Conservation (phyloP, 179 eudicot species). For the Beta lomatogona region DNA sequence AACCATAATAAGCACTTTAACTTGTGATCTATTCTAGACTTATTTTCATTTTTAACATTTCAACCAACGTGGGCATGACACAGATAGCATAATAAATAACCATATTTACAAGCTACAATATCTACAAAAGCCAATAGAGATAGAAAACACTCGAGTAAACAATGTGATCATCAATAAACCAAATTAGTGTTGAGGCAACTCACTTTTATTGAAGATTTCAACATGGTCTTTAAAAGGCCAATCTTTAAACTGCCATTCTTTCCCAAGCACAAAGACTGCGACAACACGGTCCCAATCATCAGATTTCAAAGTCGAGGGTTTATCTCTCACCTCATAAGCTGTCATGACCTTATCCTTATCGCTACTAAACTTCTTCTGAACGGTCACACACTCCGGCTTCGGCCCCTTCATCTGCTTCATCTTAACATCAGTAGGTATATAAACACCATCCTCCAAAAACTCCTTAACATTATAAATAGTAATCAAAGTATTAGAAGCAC, state of each 20-base stretch:
- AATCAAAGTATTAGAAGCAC: conserved; percentile 81
- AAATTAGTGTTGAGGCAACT: conserved; percentile 19
- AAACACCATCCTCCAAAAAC: conserved; percentile 92
- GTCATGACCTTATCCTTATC: conserved; percentile 71
- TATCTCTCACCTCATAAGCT: conserved; percentile 84
- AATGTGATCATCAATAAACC: conserved; percentile 7
- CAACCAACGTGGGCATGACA: neutral
- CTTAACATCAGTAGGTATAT: conserved; percentile 80
- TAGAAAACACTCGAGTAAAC: too few species aligned
- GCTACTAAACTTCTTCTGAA: conserved; percentile 94
- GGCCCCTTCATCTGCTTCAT: conserved; percentile 82
- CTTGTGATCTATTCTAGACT: neutral
- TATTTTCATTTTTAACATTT: too few species aligned
- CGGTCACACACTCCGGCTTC: conserved; percentile 92
- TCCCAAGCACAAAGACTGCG: conserved; percentile 87
- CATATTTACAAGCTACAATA: neutral
- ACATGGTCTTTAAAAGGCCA: conserved; percentile 83
- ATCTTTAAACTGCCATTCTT: conserved; percentile 87
- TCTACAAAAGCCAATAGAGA: neutral
- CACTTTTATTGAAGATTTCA: conserved; percentile 85
- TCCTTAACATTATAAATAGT: conserved; percentile 95
- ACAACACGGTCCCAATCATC: conserved; percentile 91
- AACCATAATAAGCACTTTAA: neutral
- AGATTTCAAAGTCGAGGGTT: conserved; percentile 63
- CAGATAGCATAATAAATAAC: neutral